Base-by-base conservation (phyloP, 106 monocot species). In the Dendrobium huoshanense region DNA sequence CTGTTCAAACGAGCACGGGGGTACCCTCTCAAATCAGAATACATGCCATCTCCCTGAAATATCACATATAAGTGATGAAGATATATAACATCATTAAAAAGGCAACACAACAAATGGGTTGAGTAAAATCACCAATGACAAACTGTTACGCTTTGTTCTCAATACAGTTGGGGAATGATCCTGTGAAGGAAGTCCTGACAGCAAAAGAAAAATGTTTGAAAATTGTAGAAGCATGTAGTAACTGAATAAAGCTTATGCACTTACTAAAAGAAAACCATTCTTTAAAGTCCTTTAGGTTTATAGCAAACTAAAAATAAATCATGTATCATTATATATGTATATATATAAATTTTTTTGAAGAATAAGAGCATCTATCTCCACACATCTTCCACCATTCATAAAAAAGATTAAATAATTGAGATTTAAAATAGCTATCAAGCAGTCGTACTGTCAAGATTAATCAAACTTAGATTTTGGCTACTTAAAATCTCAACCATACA, bases 11-110 rank as follows among this genome's bases (percentile, higher is more conserved):
- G 90, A 77, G 87, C 41, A 3, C 85, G 87, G 55, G 83, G 87
- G 72, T 85, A 85, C 31, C 83, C 90, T 82, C 87, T 85, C 44
- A 64, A 55, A 83, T 87, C 90, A 65, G 83, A 74, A 72, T 87
- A 83, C 49, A 78, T 13, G 59, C 72, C 79, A 73, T 87, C 85
- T 43, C 85, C 80, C 90, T 87, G 83, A 33, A 79, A 25, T 59
- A 85, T 61, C 37, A 73, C 9, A 4, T 2, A 68, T 5, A 49
- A 43, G 6, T 37, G 18, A 75, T 70, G 37, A 31, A 25, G 1
- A 77, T 59, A 77, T 24, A 41, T 13, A 10, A 37, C 29, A 16
- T 0, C 15, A 48, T 18, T 49, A 13, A 74, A 10, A 85, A 55
- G 70, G 41, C 24, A 67, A 16, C 17, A 41, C 40, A 15, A 10